Percentiles rank a stretch among this genome's conserved stretches.
These are phyloP conservation scores for Mucor irregularis DNA, from an alignment of 371 early-diverging fungal genomes.

Conservation along the genomic window DNA sequence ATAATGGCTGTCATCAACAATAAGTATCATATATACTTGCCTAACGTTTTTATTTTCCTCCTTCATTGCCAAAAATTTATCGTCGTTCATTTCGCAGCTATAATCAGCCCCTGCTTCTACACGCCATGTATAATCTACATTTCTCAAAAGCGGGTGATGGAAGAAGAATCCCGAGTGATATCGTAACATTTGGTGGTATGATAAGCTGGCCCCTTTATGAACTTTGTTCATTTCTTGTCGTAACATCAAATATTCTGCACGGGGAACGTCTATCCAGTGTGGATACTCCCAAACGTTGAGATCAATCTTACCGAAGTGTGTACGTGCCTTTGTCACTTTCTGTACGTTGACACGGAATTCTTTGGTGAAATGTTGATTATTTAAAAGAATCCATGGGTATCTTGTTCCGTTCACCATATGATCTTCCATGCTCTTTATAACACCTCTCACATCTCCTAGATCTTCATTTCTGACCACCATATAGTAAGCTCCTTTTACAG, in stretches of 20 bases:
- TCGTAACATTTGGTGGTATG: conserved; percentile 30
- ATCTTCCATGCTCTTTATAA: conserved; percentile 46
- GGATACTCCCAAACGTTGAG: conserved; percentile 46
- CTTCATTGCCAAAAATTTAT: conserved; percentile 84
- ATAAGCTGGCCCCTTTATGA: conserved; percentile 22
- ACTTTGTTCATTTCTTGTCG: conserved; percentile 15
- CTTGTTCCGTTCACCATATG: conserved; percentile 44
- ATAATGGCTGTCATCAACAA: no score
- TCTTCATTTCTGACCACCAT: conserved; percentile 41
- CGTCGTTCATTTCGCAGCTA: conserved; percentile 82
- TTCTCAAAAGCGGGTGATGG: conserved; percentile 71
- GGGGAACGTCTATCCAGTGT: conserved; percentile 34
- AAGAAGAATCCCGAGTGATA: conserved; percentile 90
- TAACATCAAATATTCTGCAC: conserved; percentile 24
- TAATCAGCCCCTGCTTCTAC: conserved; percentile 92
- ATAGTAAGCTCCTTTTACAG: conserved; percentile 39
- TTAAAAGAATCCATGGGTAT: conserved; percentile 55
- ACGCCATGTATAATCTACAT: conserved; percentile 93
- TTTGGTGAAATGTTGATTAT: conserved; percentile 35
- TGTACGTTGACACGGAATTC: conserved; percentile 31
- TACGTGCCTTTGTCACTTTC: conserved; percentile 23
- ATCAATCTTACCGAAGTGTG: conserved; percentile 49
- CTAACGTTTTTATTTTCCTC: conserved; percentile 80
- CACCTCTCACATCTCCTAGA: conserved; percentile 29
- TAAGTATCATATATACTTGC: no score